These are phyloP conservation scores for Orbilia blumenaviensis DNA, from an alignment of 2,329 filamentous ascomycete species.

Conservation along the genomic window DNA sequence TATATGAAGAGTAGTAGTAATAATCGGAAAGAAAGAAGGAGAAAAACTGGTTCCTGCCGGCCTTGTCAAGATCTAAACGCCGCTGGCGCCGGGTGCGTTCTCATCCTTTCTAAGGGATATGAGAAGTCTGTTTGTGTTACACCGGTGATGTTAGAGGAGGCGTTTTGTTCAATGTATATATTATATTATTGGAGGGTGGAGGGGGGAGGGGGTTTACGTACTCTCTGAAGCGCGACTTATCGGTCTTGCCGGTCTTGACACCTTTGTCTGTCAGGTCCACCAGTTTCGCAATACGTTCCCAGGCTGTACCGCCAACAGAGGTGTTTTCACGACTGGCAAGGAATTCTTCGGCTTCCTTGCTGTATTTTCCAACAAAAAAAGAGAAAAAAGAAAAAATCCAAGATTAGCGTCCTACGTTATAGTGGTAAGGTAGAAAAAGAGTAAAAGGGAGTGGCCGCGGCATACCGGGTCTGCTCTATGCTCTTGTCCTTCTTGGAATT, in stretches of 20 bases:
- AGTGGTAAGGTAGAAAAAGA: too few relatives aligned
- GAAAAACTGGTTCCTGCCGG: not conserved
- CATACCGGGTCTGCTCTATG: conserved; percentile 75
- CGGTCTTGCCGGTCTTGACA: conserved; percentile 80
- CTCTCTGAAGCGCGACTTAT: conserved; percentile 96
- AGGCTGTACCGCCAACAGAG: conserved; percentile 92
- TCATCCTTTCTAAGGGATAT: conserved; percentile 90
- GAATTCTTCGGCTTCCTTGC: conserved; percentile 92
- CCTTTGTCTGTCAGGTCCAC: conserved; percentile 98
- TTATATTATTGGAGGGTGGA: too few relatives aligned
- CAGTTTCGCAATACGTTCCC: conserved; percentile 96
- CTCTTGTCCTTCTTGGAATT: conserved; percentile 97
- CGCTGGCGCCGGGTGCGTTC: conserved; percentile 76
- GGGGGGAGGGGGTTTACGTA: conserved; percentile 29
- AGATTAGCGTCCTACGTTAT: too few relatives aligned
- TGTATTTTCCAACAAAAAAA: conserved; percentile 38
- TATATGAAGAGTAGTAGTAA: too few relatives aligned
- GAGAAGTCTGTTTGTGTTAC: conserved; percentile 66
- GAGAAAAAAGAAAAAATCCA: too few relatives aligned
- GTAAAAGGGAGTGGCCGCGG: not conserved
- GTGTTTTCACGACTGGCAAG: conserved; percentile 88
- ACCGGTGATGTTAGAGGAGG: not conserved
- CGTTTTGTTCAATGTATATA: not conserved
- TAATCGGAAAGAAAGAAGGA: not conserved
- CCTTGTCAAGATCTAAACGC: conserved; percentile 64